Evolutionary conservation across 176 grass and related monocot species (phyloP).

Genomic region (Carex pumila): DNA sequence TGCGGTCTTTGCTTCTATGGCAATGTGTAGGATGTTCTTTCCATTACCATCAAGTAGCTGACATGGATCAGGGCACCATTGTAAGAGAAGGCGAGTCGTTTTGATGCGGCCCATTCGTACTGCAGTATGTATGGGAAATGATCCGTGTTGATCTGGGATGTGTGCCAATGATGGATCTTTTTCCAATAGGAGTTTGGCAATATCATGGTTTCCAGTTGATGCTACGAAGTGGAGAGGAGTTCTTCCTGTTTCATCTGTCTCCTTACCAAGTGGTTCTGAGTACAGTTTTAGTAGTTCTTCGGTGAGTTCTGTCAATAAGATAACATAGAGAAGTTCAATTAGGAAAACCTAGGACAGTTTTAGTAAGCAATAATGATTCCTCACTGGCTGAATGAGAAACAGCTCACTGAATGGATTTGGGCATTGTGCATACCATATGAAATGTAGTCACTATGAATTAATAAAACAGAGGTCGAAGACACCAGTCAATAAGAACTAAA

Average conservation of each 20-base stretch:
- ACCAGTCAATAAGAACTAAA: too few relatives aligned
- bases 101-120: too few relatives aligned
- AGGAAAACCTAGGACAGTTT: background rate
- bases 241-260: background rate
- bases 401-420: too few relatives aligned
- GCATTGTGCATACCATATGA: too few relatives aligned
- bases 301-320: background rate
- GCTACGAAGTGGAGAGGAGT: constrained; percentile 19
- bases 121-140: background rate
- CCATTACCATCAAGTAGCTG: background rate
- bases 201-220: background rate
- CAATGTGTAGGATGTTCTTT: constrained; percentile 4
- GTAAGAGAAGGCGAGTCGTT: too few relatives aligned
- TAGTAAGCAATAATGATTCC: background rate
- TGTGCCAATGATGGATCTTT: background rate
- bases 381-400: background rate
- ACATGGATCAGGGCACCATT: background rate
- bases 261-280: background rate
- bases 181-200: background rate
- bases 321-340: background rate
- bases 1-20: background rate
- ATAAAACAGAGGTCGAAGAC: too few relatives aligned
- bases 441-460: too few relatives aligned
- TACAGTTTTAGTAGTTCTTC: background rate
- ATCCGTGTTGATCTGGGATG: background rate